Conservation (phyloP, 345 rosid species). For the Brassica rapa region DNA sequence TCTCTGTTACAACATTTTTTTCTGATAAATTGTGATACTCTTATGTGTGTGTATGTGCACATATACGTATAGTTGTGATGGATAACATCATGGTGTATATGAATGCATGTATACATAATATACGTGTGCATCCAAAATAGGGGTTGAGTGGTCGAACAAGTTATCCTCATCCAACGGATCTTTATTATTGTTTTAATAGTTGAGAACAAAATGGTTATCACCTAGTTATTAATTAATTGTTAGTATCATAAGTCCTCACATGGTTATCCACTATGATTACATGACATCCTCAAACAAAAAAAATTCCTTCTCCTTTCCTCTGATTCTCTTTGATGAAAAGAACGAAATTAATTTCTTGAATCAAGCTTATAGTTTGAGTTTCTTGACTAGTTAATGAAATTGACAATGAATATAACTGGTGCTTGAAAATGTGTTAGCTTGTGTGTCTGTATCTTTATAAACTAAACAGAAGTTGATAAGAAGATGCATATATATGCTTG, state of each 20-base stretch:
- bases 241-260: slow-evolving; percentile 24
- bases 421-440: background rate
- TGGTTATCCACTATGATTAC: slow-evolving; percentile 29
- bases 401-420: background rate
- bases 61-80: slow-evolving; percentile 5
- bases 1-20: background rate
- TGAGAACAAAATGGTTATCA: background rate
- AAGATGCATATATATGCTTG: background rate
- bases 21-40: slow-evolving; percentile 9
- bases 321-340: background rate
- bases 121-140: slow-evolving; percentile 37
- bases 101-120: slow-evolving; percentile 19
- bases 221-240: background rate
- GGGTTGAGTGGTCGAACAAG: slow-evolving; percentile 40
- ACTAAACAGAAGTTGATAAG: background rate
- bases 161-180: slow-evolving; percentile 37
- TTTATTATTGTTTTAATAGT: slow-evolving; percentile 27
- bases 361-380: background rate
- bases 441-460: background rate
- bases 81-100: slow-evolving; percentile 9
- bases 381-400: background rate
- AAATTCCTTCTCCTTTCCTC: background rate
- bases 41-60: background rate
- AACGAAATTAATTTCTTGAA: background rate
- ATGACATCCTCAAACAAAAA: slow-evolving; percentile 9